Evolutionary conservation across 2,329 filamentous ascomycete species (phyloP).

Genomic region (Scopulariopsis brevicaulis): DNA sequence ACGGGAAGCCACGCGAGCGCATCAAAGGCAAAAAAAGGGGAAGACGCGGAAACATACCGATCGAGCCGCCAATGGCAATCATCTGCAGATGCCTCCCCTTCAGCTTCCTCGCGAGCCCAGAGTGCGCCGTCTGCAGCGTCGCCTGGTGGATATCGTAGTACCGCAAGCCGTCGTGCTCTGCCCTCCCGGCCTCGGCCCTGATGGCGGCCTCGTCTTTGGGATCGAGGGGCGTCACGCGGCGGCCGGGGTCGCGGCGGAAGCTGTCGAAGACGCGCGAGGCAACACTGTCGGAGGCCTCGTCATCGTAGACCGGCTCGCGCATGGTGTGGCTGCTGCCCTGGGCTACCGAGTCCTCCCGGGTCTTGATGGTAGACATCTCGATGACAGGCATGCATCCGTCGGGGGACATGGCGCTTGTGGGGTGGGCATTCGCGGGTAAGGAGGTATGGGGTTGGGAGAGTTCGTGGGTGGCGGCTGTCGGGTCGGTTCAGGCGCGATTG

Average conservation of each 20-base stretch:
- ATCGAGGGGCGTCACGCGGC: slow-evolving; percentile 33
- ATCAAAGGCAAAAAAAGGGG: not conserved
- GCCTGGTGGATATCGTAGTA: slow-evolving; percentile 46
- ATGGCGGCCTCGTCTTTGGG: slow-evolving; percentile 17
- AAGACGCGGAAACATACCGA: slow-evolving; percentile 38
- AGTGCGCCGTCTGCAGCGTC: slow-evolving; percentile 63
- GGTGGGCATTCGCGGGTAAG: not conserved
- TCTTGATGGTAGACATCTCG: slow-evolving; percentile 29
- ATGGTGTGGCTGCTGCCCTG: slow-evolving; percentile 38
- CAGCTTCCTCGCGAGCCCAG: slow-evolving; percentile 63
- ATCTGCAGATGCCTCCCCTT: slow-evolving; percentile 87
- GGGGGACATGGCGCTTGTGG: not conserved
- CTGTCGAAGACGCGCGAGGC: slow-evolving; percentile 41
- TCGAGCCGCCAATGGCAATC: slow-evolving; percentile 93
- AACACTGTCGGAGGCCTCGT: slow-evolving; percentile 20
- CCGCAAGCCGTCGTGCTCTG: slow-evolving; percentile 23
- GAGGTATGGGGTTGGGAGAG: not conserved
- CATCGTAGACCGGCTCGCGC: slow-evolving; percentile 34
- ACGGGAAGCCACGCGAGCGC: not conserved
- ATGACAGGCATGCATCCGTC: not conserved
- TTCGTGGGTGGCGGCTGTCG: not conserved
- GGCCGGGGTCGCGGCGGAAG: slow-evolving; percentile 49
- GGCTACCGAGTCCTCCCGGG: slow-evolving; percentile 45
- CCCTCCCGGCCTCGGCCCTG: slow-evolving; percentile 14
- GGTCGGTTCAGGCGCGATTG: not conserved